Base-by-base conservation (phyloP, 2,329 filamentous ascomycete genomes). In the Colletotrichum karsti region DNA sequence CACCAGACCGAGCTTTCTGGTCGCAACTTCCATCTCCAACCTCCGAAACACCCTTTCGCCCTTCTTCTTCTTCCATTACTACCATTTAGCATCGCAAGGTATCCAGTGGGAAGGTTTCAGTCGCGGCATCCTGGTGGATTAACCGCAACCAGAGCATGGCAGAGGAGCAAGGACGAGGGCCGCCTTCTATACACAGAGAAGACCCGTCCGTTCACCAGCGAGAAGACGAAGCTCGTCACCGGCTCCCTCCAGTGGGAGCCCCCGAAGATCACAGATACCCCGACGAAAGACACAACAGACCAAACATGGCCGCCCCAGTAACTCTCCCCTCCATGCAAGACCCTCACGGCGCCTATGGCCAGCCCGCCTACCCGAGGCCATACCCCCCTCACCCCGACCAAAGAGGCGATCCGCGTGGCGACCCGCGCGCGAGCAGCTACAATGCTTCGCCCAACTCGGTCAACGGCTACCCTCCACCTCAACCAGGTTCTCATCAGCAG, bases 321-420 rank as follows among this genome's bases (percentile, higher is more conserved):
- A 85, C 81, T 67, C 77, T 86, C 35, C 85, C 85, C 1, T 82
- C 85, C 18, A 87, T 87, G 59, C 80, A 86, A 60, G 85, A 86
- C 72, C 76, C 81, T 51, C 78, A 81, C 56, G 72, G 77, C 63
- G 70, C 73, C 18, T 82, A 82, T 62, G 74, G 76, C 9, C 72
- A 76, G 46, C 78, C 75, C 48, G 72, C 76, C 78, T 67, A 76
- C 74, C 41, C 77, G 75, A 54, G 77, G 76, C 48, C 75, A 56
- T 85, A 83, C 65, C 77, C 80, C 44, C 75, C 78, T 8, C 56
- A 59, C 51, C 78, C 76, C 44, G 82, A 84, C 65, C 80, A 80
- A 51, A 77, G 82, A 58, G 74, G 77, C 54, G 73, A 74, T 28
- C 80, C 78, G 77, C 68, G 68, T 48, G 68, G 44, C 30, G 68